Evolutionary conservation across 2,329 filamentous ascomycete genomes (phyloP), one percentile per base, ranked within the genome.

Genomic region (Trichoderma breve): DNA sequence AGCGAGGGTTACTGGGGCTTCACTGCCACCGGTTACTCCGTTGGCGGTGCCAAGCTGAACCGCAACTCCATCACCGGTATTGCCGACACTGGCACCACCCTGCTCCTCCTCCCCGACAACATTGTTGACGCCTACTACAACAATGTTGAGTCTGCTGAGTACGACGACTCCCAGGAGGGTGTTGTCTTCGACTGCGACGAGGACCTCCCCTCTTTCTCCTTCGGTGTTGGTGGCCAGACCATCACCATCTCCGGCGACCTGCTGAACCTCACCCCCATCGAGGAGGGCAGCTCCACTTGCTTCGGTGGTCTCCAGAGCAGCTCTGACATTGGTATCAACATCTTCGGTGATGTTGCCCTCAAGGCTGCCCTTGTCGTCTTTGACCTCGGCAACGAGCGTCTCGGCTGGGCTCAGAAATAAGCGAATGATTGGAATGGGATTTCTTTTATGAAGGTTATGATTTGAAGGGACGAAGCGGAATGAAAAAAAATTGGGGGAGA

Each of bases 251-350:
- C 85, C 61, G 88, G 87, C 3, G 76, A 77, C n/a, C 83, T 85
- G 58, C 84, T 89, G 74, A 85, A 84, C 74, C 90, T 88, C 74
- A 84, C 85, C 1, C 67, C 57, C 39, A 8, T 36, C 9, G 76
- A 81, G 39, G 82, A 82, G 68, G 83, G 83, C 47, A 63, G 63
- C 24, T 32, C 26, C 12, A 87, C 84, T 71, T 93, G 91, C 83
- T 92, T 90, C 74, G 90, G 90, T 73, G 90, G 90, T 75, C 82
- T 93, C 21, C 91, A 93, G 82, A 84, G 86, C 61, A 89, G 87
- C 70, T 82, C 84, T 24, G 71, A 28, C 18, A 69, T 72, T 15
- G 73, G 73, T 67, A 83, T 85, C 32, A 87, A 90, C 80, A 91
- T 93, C 77, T 89, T 87, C 76, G 87, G 87, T 18, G 87, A 89